Evolutionary conservation across 2,329 filamentous ascomycete species (phyloP), one percentile per base, ranked within the genome.

Genomic region (Karstenula rhodostoma): DNA sequence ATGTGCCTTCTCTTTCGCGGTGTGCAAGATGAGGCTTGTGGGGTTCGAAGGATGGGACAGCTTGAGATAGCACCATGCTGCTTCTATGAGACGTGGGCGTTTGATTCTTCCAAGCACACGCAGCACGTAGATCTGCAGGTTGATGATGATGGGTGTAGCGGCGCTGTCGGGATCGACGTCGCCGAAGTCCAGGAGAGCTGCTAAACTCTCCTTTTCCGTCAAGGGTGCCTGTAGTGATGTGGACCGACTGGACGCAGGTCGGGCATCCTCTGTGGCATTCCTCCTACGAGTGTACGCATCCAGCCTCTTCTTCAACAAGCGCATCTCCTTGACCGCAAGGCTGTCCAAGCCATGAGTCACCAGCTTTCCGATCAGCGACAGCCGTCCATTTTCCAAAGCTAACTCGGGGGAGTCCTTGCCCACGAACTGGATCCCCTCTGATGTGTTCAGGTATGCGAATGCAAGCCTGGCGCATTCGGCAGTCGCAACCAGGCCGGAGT

Each of bases 311-410:
- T 91, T 93, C 65, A 94, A 73, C 12, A 88, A 79, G 43, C 86
- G 82, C 60, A 94, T 73, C 69, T 94, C 91, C 69, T 88, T 91
- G 44, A 87, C 77, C 0, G 91, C 90, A 58, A 89, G 81, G n/a
- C 88, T 86, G 48, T 90, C 85, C 54, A 93, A 75, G 1, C 87
- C 86, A 50, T 92, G 80, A 0, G 81, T 80, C 15, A 93, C 79
- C 1, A 94, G 80, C 71, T 89, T 92, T 42, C 86, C 85, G 42
- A 90, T 78, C 56, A 94, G 83, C 0, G 89, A 87, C 17, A 90
- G 86, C 83, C 92, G 90, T 56, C 90, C 91, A 60, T 83, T 88
- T 72, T 94, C 91, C 4, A 94, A 76, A 71, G 94, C 90, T 42
- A 91, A 79, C 47, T 86, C 83, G 1, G 87, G 84, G n/a, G 89